Evolutionary conservation across 2,329 filamentous ascomycete genomes (phyloP).

Genomic region (Fusarium tuaranense): DNA sequence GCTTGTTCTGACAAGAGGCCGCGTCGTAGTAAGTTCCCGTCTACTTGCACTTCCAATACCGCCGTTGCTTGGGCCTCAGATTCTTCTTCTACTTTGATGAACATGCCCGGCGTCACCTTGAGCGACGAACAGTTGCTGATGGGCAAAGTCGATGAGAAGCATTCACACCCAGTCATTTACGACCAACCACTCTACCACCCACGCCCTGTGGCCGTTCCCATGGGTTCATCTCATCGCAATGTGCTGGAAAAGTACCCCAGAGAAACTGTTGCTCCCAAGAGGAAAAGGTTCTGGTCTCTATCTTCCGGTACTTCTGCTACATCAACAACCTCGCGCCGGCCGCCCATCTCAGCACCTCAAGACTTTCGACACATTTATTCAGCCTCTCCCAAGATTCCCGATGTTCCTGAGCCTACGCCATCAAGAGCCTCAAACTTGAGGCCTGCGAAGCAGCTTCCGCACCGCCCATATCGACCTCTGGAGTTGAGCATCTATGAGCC

Average conservation of each 20-base stretch:
- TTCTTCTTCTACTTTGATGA: constrained; percentile 37
- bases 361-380: constrained; percentile 71
- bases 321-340: constrained; percentile 58
- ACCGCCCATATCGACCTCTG: constrained; percentile 63
- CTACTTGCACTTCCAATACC: constrained; percentile 38
- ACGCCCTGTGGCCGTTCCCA: constrained; percentile 42
- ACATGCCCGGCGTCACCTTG: constrained; percentile 42
- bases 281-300: constrained; percentile 59
- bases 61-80: constrained; percentile 33
- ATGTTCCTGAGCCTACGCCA: constrained; percentile 33
- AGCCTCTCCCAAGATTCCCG: constrained; percentile 55
- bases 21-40: constrained; percentile 52
- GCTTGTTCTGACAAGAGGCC: constrained; percentile 55
- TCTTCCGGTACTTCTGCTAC: constrained; percentile 47
- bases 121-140: constrained; percentile 47
- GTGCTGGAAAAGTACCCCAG: constrained; percentile 45
- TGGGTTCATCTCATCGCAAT: constrained; percentile 27
- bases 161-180: constrained; percentile 39
- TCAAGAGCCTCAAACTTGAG: constrained; percentile 38
- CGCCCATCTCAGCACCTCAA: constrained; percentile 68
- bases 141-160: constrained; percentile 49
- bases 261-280: constrained; percentile 59
- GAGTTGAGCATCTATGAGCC: constrained; percentile 66
- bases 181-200: constrained; percentile 46
- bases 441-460: constrained; percentile 40